Evolutionary conservation across 2,329 filamentous ascomycete genomes (phyloP).

Genomic region (Orbilia ellipsospora): DNA sequence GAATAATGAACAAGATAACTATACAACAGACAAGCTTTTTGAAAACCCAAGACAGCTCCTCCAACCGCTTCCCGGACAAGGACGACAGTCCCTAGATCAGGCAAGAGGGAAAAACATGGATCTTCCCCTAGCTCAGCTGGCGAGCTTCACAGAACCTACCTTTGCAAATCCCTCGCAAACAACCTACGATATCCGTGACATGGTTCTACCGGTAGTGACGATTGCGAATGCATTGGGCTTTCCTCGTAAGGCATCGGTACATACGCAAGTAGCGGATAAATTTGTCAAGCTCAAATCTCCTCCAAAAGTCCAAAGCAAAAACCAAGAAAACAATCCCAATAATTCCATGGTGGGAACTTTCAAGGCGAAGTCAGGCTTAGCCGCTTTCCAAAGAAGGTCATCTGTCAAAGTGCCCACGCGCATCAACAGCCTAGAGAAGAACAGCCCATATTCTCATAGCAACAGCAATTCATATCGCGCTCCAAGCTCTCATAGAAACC

Average conservation of each 20-base stretch:
- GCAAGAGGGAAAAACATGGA: background rate
- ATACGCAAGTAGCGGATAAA: conserved; percentile 1
- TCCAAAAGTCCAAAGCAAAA: background rate
- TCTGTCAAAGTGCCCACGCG: conserved; percentile 19
- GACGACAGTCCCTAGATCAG: conserved; percentile 19
- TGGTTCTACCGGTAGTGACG: conserved; percentile 46
- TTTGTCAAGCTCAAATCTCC: background rate
- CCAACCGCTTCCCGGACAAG: conserved; percentile 2
- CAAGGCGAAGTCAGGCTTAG: conserved; percentile 26
- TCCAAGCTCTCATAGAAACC: background rate
- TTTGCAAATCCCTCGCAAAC: conserved; percentile 33
- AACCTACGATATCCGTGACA: conserved; percentile 42
- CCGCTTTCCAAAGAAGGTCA: conserved; percentile 30
- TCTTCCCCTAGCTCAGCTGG: conserved; percentile 37
- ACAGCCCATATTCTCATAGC: conserved; percentile 37
- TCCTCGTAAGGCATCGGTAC: conserved; percentile 31
- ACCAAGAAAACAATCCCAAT: conserved; percentile 11
- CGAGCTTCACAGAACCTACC: conserved; percentile 39
- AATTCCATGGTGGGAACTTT: conserved; percentile 4
- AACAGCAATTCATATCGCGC: conserved; percentile 15
- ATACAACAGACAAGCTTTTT: conserved; percentile 18
- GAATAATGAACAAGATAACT: background rate
- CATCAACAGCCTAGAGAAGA: conserved; percentile 20
- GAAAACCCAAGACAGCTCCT: conserved; percentile 46
- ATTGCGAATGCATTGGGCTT: conserved; percentile 51